These are phyloP conservation scores for Mrakia hoshinonis DNA, from an alignment of 768 basidiomycete genomes.

Conservation along the genomic window DNA sequence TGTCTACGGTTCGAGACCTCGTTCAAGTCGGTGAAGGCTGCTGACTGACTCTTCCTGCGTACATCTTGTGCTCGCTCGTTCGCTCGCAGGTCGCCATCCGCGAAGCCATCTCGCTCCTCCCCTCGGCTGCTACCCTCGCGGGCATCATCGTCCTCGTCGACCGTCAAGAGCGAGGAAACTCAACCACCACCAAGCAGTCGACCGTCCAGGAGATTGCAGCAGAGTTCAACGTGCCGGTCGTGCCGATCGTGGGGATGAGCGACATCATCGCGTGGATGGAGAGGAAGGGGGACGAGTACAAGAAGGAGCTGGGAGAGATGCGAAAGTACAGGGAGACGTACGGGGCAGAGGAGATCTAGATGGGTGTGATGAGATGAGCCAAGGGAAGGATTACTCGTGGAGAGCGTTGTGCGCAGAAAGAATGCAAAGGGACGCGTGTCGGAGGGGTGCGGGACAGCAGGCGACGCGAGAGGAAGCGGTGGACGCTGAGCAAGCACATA, in stretches of 20 bases:
- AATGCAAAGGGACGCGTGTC: too few species aligned
- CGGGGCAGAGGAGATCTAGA: constrained; percentile 41
- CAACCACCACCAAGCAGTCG: constrained; percentile 43
- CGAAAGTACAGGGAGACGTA: constrained; percentile 65
- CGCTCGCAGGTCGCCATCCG: constrained; percentile 73
- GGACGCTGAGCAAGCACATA: too few species aligned
- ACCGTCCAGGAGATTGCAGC: constrained; percentile 75
- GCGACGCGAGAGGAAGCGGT: too few species aligned
- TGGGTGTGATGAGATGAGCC: background rate
- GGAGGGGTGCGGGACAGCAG: too few species aligned
- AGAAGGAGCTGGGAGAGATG: constrained; percentile 62
- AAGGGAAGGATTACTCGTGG: too few species aligned
- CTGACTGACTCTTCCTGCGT: background rate
- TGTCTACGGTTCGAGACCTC: background rate
- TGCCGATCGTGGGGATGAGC: constrained; percentile 71
- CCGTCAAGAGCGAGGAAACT: constrained; percentile 60
- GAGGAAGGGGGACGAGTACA: constrained; percentile 50
- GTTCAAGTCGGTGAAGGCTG: background rate
- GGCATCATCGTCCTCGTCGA: constrained; percentile 83
- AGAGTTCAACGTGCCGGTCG: constrained; percentile 62
- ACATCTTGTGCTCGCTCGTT: background rate
- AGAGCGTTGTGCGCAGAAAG: background rate
- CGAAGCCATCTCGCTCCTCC: constrained; percentile 67
- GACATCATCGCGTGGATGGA: constrained; percentile 79
- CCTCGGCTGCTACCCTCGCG: constrained; percentile 62